Conservation (phyloP, 176 grass and related monocot genomes). For the Aegilops umbellulata region DNA sequence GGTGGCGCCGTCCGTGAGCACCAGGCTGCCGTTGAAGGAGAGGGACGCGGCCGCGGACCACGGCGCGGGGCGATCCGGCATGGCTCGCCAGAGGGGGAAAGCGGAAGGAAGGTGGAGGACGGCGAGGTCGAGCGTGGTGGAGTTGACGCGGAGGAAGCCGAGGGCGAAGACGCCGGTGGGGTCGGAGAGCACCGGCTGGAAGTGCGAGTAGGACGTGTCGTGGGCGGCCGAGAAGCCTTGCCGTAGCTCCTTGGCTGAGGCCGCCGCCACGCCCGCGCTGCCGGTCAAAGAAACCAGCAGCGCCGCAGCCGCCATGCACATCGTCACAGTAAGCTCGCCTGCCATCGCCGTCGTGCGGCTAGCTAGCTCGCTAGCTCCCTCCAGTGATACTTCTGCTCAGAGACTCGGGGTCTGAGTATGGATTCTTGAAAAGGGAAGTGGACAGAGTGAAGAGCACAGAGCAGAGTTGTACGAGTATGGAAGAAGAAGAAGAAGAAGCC, state of each 20-base stretch:
- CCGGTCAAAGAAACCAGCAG: constrained; percentile 5
- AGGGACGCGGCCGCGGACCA: constrained; percentile 49
- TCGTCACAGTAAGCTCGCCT: neutral
- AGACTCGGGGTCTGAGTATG: neutral
- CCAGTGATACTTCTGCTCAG: neutral
- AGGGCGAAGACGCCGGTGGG: constrained; percentile 72
- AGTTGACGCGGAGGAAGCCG: constrained; percentile 69
- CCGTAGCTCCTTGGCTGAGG: constrained; percentile 41
- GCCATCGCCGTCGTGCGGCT: neutral
- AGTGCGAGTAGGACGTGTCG: constrained; percentile 56
- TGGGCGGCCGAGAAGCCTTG: constrained; percentile 63
- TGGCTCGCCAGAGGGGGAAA: constrained; percentile 70
- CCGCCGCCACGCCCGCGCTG: neutral
- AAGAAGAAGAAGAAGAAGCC: neutral
- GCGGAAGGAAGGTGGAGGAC: constrained; percentile 78
- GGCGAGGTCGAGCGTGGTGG: constrained; percentile 66
- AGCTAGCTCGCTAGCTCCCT: neutral
- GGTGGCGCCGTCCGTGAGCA: constrained; percentile 45
- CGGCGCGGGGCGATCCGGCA: constrained; percentile 27
- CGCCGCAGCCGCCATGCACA: constrained; percentile 25
- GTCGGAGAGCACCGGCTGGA: constrained; percentile 79
- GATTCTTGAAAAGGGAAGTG: neutral
- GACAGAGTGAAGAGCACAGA: neutral
- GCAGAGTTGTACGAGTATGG: neutral
- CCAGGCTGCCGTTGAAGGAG: constrained; percentile 63